phyloP scores from a whole-genome alignment of 306 rosid species.

The Cyamopsis tetragonoloba region DNA sequence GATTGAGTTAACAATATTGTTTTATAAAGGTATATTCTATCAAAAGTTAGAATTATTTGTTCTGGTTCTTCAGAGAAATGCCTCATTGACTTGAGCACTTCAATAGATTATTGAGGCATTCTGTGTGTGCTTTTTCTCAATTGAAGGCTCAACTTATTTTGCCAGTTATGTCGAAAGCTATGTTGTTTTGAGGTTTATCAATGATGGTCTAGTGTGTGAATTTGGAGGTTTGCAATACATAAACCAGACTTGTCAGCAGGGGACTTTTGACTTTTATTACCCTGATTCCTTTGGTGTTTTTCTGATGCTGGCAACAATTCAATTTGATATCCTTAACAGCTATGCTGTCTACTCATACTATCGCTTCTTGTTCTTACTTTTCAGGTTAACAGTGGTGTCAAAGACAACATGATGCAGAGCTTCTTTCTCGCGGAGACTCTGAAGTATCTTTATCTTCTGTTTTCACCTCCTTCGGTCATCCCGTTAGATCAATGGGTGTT shows the following conservation, averaged over 20 bases:
- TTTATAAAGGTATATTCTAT: background rate
- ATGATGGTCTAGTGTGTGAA: background rate
- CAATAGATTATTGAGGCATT: background rate
- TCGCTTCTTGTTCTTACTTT: conserved; percentile 40
- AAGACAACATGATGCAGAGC: conserved; percentile 97
- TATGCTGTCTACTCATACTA: background rate
- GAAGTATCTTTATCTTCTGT: conserved; percentile 91
- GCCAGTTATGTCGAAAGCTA: background rate
- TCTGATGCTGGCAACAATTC: background rate
- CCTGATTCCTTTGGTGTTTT: conserved; percentile 14
- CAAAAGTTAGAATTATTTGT: conserved; percentile 3
- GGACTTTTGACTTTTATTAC: background rate
- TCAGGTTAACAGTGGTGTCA: conserved; percentile 89
- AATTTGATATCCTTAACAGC: background rate
- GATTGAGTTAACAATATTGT: conserved; percentile 7
- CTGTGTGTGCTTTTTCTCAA: background rate
- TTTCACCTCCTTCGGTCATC: conserved; percentile 86
- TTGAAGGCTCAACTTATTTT: background rate
- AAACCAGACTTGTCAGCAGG: background rate
- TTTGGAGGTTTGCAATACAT: background rate
- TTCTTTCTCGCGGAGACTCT: conserved; percentile 98
- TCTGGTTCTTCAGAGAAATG: background rate
- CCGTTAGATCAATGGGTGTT: conserved; percentile 95
- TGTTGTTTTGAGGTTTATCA: background rate
- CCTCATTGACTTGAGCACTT: background rate